Evolutionary conservation across 768 basidiomycete species (phyloP), one percentile per base, ranked within the genome.

Genomic region (Mrakia gelida): DNA sequence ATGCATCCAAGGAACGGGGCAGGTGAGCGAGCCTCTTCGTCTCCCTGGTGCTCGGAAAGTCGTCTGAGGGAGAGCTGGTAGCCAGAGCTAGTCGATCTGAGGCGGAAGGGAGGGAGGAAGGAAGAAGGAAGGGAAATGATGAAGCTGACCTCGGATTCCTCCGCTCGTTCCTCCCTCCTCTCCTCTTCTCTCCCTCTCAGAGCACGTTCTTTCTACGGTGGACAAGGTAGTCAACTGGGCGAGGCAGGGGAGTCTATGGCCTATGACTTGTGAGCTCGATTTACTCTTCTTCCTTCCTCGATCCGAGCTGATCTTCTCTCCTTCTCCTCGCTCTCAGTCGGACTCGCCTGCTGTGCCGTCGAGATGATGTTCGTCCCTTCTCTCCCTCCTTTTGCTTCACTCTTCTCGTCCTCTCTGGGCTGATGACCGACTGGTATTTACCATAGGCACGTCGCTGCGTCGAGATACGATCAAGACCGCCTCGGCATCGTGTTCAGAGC

Each of bases 381-480:
- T 5, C 16, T 21, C n/a, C 18, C 59, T 28, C 59, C n/a, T n/a
- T n/a, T n/a, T n/a, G n/a, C n/a, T n/a, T n/a, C n/a, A n/a, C n/a
- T n/a, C n/a, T 59, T n/a, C 2, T 59, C 28, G 10, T 1, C 59
- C 8, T 26, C 2, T 45, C 13, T 3, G n/a, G 10, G 59, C n/a
- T 30, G 32, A 26, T 45, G 32, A 13, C 34, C 18, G 32, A 26
- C 65, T 8, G 18, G 18, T 45, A 56, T n/a, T 23, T 28, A 4
- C 41, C 93, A 94, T 92, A 98, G 97, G 95, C 97, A 99, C 87
- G 96, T 98, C 95, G 97, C 97, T 71, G 95, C 97, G 61, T 93
- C 97, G 23, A 91, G 97, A 77, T 99, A 98, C 85, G 97, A 99
- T 85, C 97, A 98, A 84, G 97, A 99, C 84, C 90, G 97, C 79